Percentiles rank a stretch among this genome's conserved stretches.
phyloP scores from a whole-genome alignment of 176 grass and related monocot species.

The Oryza longistaminata region DNA sequence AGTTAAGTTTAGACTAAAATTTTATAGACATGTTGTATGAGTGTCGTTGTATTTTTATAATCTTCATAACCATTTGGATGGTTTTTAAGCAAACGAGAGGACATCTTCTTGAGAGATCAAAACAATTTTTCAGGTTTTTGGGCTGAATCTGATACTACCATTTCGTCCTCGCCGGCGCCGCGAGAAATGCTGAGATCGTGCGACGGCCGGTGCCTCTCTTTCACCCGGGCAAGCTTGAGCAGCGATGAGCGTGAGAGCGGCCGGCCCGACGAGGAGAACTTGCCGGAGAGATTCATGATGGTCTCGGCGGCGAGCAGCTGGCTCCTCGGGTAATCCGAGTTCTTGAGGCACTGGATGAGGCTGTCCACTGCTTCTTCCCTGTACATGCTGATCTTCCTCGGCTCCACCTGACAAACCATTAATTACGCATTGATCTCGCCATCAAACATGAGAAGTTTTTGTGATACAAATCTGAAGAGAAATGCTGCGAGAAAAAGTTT shows the following conservation, averaged over 20 bases:
- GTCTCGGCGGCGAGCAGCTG: slow-evolving; percentile 69
- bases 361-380: slow-evolving; percentile 61
- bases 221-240: slow-evolving; percentile 63
- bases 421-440: neutral
- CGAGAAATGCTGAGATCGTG: slow-evolving; percentile 37
- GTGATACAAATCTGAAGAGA: neutral
- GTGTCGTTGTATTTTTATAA: too few relatives aligned
- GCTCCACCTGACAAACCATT: slow-evolving; percentile 40
- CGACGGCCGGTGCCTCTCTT: slow-evolving; percentile 48
- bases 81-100: too few relatives aligned
- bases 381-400: slow-evolving; percentile 76
- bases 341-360: slow-evolving; percentile 59
- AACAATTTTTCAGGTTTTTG: neutral
- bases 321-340: slow-evolving; percentile 48
- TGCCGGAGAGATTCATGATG: slow-evolving; percentile 57
- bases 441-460: neutral
- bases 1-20: too few relatives aligned
- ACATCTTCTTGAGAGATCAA: too few relatives aligned
- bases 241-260: slow-evolving; percentile 53
- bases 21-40: too few relatives aligned
- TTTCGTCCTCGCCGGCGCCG: slow-evolving; percentile 38
- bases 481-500: neutral
- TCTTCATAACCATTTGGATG: too few relatives aligned
- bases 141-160: slow-evolving; percentile 10
- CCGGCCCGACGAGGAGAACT: slow-evolving; percentile 67